Conservation (phyloP, 2,329 filamentous ascomycete genomes). For the Xylaria sp. region DNA sequence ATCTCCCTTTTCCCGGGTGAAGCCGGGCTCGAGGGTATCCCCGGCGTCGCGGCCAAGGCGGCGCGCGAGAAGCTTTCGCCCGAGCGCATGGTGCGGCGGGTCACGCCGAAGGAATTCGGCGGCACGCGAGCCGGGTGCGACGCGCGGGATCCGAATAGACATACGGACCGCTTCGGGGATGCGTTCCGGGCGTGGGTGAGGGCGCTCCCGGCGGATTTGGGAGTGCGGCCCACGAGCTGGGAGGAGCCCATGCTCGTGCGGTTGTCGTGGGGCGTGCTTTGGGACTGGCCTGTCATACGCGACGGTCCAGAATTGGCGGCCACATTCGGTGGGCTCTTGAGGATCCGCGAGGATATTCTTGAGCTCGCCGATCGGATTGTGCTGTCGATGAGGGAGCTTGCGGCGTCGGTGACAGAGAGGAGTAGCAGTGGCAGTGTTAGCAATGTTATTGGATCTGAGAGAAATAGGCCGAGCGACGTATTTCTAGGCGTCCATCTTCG, state of each 20-base stretch:
- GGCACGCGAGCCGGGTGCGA: conserved; percentile 52
- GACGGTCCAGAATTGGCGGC: conserved; percentile 59
- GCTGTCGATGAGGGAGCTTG: conserved; percentile 34
- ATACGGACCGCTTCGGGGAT: conserved; percentile 52
- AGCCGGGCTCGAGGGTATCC: conserved; percentile 50
- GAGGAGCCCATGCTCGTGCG: conserved; percentile 52
- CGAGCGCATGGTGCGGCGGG: conserved; percentile 48
- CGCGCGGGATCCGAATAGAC: conserved; percentile 52
- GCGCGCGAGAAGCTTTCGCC: conserved; percentile 38
- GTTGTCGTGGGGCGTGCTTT: conserved; percentile 56
- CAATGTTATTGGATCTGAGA: no score
- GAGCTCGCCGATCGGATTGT: conserved; percentile 41
- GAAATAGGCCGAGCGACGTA: conserved; percentile 1
- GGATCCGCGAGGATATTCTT: conserved; percentile 52
- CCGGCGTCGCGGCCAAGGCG: conserved; percentile 49
- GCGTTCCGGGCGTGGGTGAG: conserved; percentile 49
- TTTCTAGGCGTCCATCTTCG: conserved; percentile 58
- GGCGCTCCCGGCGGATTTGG: conserved; percentile 37
- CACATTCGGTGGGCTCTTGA: conserved; percentile 58
- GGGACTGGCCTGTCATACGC: conserved; percentile 58
- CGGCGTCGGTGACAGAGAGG: conserved; percentile 42
- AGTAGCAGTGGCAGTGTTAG: conserved; percentile 21
- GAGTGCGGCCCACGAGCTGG: conserved; percentile 31
- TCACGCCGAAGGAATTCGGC: conserved; percentile 54
- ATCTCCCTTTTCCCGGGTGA: conserved; percentile 51